Conservation (phyloP, 1,284 basidiomycete species). For the Apiotrichum laibachii region DNA sequence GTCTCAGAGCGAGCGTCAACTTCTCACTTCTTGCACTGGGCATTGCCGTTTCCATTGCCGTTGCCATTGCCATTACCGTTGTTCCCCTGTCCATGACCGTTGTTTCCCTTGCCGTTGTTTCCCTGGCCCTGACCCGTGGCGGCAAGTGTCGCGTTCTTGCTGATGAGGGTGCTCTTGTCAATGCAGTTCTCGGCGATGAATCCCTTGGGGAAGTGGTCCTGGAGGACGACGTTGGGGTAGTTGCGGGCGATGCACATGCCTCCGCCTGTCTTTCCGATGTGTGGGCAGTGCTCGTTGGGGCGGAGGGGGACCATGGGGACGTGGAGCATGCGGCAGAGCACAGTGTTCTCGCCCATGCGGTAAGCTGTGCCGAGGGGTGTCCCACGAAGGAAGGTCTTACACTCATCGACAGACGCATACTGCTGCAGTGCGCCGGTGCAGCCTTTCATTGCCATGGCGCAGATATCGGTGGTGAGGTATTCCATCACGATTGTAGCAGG, state of each 20-base stretch:
- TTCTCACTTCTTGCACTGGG: no score
- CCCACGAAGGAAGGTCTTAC: constrained; percentile 15
- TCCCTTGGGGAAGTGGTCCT: constrained; percentile 28
- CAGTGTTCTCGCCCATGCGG: constrained; percentile 31
- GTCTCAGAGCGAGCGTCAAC: no score
- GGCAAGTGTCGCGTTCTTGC: no score
- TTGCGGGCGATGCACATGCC: constrained; percentile 29
- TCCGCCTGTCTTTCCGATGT: constrained; percentile 30
- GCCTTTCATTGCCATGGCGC: constrained; percentile 16
- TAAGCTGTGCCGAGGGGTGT: constrained; percentile 26
- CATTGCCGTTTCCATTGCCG: no score
- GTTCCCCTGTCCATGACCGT: no score
- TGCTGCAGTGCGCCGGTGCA: constrained; percentile 29
- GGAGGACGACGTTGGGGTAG: constrained; percentile 23
- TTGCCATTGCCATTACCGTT: no score
- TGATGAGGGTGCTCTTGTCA: no score
- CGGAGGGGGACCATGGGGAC: constrained; percentile 26
- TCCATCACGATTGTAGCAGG: constrained; percentile 14
- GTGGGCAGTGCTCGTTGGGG: constrained; percentile 28
- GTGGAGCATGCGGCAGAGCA: constrained; percentile 32
- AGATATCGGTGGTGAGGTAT: constrained; percentile 26
- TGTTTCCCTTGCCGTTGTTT: no score
- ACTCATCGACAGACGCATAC: constrained; percentile 24
- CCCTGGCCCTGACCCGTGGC: no score
- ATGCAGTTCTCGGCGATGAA: constrained; percentile 24